A percentile compares a stretch with the other conserved stretches of the same genome.
Evolutionary conservation across 2,329 filamentous ascomycete species (phyloP).

Genomic region (Rhinocladiella mackenziei): DNA sequence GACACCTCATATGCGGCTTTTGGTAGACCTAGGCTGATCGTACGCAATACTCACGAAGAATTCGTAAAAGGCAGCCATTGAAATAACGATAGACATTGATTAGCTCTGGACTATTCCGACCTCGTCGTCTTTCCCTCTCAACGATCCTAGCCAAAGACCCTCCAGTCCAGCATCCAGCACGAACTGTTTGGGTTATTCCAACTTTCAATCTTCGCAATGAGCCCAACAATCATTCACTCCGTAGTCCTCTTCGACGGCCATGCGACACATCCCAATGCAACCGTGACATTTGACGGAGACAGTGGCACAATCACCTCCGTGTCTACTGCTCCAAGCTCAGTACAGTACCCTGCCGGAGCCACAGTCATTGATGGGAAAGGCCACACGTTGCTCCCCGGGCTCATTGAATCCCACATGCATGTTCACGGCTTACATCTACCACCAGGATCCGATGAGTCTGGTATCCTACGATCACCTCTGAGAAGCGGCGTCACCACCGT

Average conservation of each 20-base stretch:
- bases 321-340: constrained; percentile 10
- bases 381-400: constrained; percentile 27
- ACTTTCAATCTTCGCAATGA: constrained; percentile 7
- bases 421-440: constrained; percentile 23
- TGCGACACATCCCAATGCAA: constrained; percentile 15
- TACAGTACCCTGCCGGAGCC: constrained; percentile 16
- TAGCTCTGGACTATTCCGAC: too few species aligned
- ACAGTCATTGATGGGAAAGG: constrained; percentile 26
- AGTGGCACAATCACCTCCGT: constrained; percentile 26
- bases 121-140: too few species aligned
- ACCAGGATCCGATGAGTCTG: constrained; percentile 16
- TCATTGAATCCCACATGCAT: constrained; percentile 30
- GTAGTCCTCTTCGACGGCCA: constrained; percentile 27
- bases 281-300: constrained; percentile 25
- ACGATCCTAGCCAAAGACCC: too few species aligned
- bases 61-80: too few species aligned
- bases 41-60: too few species aligned
- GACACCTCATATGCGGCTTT: too few species aligned
- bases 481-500: constrained; percentile 29
- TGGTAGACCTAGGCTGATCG: too few species aligned
- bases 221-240: constrained; percentile 23
- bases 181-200: not conserved
- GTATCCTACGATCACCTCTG: constrained; percentile 21
- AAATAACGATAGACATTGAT: too few species aligned
- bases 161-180: too few species aligned